A percentile compares a stretch with the other conserved stretches of the same genome.
These are phyloP conservation scores for Zea mays DNA, from an alignment of 176 grass and related monocot genomes.

Conservation along the genomic window Zm-B73-REFERENCE-NAM-5.0 NC_050096.1:257611001-257611500, in stretches of 20 bases:
- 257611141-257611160: slow-evolving; percentile 62
- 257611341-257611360: slow-evolving; percentile 65
- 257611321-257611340: slow-evolving; percentile 72
- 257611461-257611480: slow-evolving; percentile 62
- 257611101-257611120: slow-evolving; percentile 88
- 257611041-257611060: slow-evolving; percentile 77
- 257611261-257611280: slow-evolving; percentile 94
- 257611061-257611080: slow-evolving; percentile 57
- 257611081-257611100: slow-evolving; percentile 59
- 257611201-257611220: slow-evolving; percentile 64
- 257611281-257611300: slow-evolving; percentile 93
- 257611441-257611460: slow-evolving; percentile 57
- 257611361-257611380: slow-evolving; percentile 59
- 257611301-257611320: slow-evolving; percentile 91
- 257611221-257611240: slow-evolving; percentile 62
- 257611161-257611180: slow-evolving; percentile 77
- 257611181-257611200: slow-evolving; percentile 47
- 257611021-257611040: slow-evolving; percentile 57
- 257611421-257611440: slow-evolving; percentile 58
- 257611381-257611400: slow-evolving; percentile 54
- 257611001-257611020: slow-evolving; percentile 84
- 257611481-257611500: slow-evolving; percentile 72
- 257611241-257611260: slow-evolving; percentile 71
- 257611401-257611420: slow-evolving; percentile 50
- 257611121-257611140: slow-evolving; percentile 84